A percentile compares a stretch with the other conserved stretches of the same genome.
Evolutionary conservation across 1,139 yeast species (phyloP).

Genomic region (Debaryomyces psychrophilus): DNA sequence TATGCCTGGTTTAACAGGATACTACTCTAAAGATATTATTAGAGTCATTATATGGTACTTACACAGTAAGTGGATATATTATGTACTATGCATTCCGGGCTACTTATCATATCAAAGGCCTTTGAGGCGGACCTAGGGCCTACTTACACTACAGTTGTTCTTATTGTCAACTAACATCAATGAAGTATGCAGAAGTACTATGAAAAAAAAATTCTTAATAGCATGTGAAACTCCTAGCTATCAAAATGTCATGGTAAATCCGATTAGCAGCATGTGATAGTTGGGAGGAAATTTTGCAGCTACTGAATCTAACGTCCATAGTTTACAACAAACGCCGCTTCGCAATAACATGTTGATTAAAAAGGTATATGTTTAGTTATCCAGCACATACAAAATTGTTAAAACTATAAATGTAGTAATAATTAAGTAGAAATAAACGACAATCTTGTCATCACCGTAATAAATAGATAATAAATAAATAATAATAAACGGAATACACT

Average conservation of each 20-base stretch:
- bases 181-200: no score
- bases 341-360: background rate
- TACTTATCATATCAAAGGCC: no score
- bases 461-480: conserved; percentile 7
- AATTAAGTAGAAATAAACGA: conserved; percentile 1
- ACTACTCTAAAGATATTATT: no score
- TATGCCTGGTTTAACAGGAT: no score
- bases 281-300: background rate
- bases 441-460: background rate
- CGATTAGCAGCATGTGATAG: background rate
- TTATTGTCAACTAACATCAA: no score
- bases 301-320: background rate
- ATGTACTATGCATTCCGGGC: no score
- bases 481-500: background rate
- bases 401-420: background rate
- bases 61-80: no score
- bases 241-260: background rate
- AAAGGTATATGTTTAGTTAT: background rate
- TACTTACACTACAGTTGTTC: no score
- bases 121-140: no score
- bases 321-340: background rate
- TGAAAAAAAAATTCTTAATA: background rate
- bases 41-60: no score
- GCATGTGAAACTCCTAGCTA: background rate
- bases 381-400: background rate